Base-by-base conservation (phyloP, 2,329 filamentous ascomycete species). In the Metarhizium brunneum region DNA sequence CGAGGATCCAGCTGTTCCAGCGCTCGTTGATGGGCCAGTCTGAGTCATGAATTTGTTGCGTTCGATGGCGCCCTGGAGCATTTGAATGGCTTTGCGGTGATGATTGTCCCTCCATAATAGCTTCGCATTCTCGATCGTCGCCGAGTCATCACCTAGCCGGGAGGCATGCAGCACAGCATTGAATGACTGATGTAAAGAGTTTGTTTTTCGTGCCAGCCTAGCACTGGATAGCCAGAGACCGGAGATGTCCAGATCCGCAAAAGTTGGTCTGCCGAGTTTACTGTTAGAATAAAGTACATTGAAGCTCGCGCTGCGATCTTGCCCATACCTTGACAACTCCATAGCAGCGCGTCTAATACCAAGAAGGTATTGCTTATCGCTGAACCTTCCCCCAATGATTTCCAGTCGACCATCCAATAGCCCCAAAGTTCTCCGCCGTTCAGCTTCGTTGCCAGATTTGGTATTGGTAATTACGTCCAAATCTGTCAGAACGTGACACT, bases 51-150 rank as follows among this genome's bases (percentile, higher is more conserved):
- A 91, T n/a, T 86, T 84, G 54, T 91, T 88, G 38, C 83, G 85
- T 50, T 85, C 81, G 60, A 99, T 96, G 25, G 92, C 92, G 48
- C 89, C 85, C 65, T 95, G 86, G 3, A 99, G 77, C 50, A 87
- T 88, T 63, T 95, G 90, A 58, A 99, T 99, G 1, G 94, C 95
- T 71, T 97, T 96, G 58, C 94, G 84, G 67, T 92, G 90, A 65
- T 96, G 88, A 0, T 90, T 90, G 68, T 96, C 91, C 63, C 88
- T 90, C 91, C 94, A 99, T 7, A 97, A 75, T 35, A 99, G 78
- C 58, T 92, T 86, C 2, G 94, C 91, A 68, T 99, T 92, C 68
- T 99, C 95, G 58, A 99, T 94, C 10, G 90, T 92, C 11, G 92
- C 90, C 2, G 89, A 90, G 57, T 88, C 85, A 62, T 96, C 90